These are phyloP conservation scores for Penicillium sp. DNA, from an alignment of 2,329 filamentous ascomycete genomes.

Conservation along the genomic window DNA sequence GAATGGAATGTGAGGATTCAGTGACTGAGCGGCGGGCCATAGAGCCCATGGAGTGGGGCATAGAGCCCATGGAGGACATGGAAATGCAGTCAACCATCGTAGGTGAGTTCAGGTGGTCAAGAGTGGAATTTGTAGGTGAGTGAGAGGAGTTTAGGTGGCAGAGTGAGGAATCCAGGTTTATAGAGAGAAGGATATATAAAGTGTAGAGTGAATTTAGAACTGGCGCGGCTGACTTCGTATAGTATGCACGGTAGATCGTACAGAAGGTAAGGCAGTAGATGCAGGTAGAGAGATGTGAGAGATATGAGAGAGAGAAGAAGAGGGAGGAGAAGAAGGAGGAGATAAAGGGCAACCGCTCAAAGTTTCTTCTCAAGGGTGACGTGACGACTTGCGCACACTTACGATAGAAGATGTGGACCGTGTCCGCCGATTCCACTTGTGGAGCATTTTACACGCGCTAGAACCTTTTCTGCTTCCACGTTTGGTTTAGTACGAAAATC, in stretches of 20 bases:
- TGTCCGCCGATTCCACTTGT: not conserved
- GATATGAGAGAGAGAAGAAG: too few relatives aligned
- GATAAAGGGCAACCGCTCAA: conserved; percentile 2
- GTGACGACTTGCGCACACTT: conserved; percentile 19
- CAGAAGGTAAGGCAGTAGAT: not conserved
- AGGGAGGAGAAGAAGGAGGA: not conserved
- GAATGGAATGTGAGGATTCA: conserved; percentile 20
- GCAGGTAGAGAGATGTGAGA: too few relatives aligned
- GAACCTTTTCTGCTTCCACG: not conserved
- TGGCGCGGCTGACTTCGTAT: conserved; percentile 6
- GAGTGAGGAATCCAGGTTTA: too few relatives aligned
- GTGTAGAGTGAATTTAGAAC: conserved; percentile 2
- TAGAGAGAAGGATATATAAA: conserved; percentile 1
- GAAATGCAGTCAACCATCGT: conserved; percentile 20
- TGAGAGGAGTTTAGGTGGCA: too few relatives aligned
- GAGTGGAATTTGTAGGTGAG: too few relatives aligned
- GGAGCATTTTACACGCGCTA: not conserved
- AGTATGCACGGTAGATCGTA: conserved; percentile 12
- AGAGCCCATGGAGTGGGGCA: conserved; percentile 10
- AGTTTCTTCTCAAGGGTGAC: conserved; percentile 11
- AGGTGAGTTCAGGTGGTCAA: not conserved
- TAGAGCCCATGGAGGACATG: conserved; percentile 19
- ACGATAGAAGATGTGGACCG: not conserved
- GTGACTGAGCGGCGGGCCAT: conserved; percentile 22
- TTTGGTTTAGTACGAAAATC: conserved; percentile 1